These are phyloP conservation scores for Fusarium austroafricanum DNA, from an alignment of 2,329 filamentous ascomycete genomes.

Conservation along the genomic window DNA sequence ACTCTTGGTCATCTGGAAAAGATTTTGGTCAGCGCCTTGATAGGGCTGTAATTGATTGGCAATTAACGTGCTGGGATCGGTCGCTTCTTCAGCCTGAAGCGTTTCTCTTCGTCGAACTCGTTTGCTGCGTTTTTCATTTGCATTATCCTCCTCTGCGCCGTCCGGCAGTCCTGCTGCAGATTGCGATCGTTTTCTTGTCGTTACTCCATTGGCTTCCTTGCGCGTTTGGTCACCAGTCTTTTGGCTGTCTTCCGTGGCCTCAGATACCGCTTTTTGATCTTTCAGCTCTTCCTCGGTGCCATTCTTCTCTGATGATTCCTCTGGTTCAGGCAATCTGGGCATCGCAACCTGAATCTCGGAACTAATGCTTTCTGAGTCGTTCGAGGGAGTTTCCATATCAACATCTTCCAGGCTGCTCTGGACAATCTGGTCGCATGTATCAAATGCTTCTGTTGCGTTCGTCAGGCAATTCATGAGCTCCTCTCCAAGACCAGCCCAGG, in stretches of 20 bases:
- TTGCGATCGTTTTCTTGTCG: slow-evolving; percentile 70
- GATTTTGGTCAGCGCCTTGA: slow-evolving; percentile 66
- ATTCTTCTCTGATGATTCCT: slow-evolving; percentile 10
- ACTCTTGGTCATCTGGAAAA: slow-evolving; percentile 67
- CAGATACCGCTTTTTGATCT: slow-evolving; percentile 42
- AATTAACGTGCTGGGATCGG: slow-evolving; percentile 64
- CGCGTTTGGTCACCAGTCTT: slow-evolving; percentile 48
- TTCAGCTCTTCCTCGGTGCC: slow-evolving; percentile 10
- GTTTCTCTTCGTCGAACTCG: slow-evolving; percentile 69
- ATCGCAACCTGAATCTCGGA: slow-evolving; percentile 20
- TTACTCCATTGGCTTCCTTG: slow-evolving; percentile 54
- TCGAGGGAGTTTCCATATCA: slow-evolving; percentile 38
- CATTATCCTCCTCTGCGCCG: slow-evolving; percentile 66
- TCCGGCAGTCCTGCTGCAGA: slow-evolving; percentile 70
- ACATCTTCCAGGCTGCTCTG: slow-evolving; percentile 43
- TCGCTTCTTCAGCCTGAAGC: slow-evolving; percentile 63
- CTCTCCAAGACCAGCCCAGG: slow-evolving; percentile 52
- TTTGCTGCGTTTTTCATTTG: slow-evolving; percentile 72
- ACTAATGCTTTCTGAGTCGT: slow-evolving; percentile 29
- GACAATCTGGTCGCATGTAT: slow-evolving; percentile 47
- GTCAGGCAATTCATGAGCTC: slow-evolving; percentile 50
- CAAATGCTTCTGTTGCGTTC: slow-evolving; percentile 46
- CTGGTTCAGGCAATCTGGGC: slow-evolving; percentile 15
- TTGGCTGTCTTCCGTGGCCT: slow-evolving; percentile 36
- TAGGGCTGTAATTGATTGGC: slow-evolving; percentile 67